These are phyloP conservation scores for Cyberlindnera maritima DNA, from an alignment of 805 yeast genomes.

Conservation along the genomic window DNA sequence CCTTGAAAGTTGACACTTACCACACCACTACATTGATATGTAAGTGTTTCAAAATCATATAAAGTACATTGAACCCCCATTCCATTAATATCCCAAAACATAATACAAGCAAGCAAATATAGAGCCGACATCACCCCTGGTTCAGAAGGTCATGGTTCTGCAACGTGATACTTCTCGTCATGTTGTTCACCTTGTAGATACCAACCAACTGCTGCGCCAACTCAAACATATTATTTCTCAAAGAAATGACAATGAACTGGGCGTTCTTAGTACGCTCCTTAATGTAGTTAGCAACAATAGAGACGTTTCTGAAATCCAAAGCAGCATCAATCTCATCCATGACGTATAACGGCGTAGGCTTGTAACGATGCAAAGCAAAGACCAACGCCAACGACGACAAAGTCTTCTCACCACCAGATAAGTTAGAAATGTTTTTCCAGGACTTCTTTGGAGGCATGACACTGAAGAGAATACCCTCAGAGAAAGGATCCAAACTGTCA, in stretches of 20 bases:
- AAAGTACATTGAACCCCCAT: background rate
- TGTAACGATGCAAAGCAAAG: slow-evolving; percentile 92
- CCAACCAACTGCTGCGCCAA: slow-evolving; percentile 93
- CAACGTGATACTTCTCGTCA: slow-evolving; percentile 81
- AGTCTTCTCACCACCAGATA: slow-evolving; percentile 98
- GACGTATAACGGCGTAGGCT: slow-evolving; percentile 95
- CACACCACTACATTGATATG: too few relatives aligned
- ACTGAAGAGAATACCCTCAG: slow-evolving; percentile 93
- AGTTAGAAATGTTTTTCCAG: slow-evolving; percentile 92
- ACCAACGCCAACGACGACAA: slow-evolving; percentile 92
- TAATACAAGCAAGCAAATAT: background rate
- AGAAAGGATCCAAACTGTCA: slow-evolving; percentile 95
- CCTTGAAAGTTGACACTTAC: too few relatives aligned
- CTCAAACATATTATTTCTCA: slow-evolving; percentile 97
- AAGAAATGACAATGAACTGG: slow-evolving; percentile 91
- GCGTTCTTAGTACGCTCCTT: slow-evolving; percentile 95
- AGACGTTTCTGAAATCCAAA: slow-evolving; percentile 91
- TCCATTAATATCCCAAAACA: slow-evolving; percentile 1
- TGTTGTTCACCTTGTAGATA: slow-evolving; percentile 87
- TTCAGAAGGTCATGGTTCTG: slow-evolving; percentile 54
- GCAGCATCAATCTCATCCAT: slow-evolving; percentile 99
- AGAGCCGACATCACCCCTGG: slow-evolving; percentile 7
- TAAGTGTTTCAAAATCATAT: background rate
- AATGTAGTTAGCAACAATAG: slow-evolving; percentile 95
- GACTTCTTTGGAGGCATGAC: slow-evolving; percentile 99